Conservation (phyloP, 78 protist species). For the Dictyostelium intermedium region DNA sequence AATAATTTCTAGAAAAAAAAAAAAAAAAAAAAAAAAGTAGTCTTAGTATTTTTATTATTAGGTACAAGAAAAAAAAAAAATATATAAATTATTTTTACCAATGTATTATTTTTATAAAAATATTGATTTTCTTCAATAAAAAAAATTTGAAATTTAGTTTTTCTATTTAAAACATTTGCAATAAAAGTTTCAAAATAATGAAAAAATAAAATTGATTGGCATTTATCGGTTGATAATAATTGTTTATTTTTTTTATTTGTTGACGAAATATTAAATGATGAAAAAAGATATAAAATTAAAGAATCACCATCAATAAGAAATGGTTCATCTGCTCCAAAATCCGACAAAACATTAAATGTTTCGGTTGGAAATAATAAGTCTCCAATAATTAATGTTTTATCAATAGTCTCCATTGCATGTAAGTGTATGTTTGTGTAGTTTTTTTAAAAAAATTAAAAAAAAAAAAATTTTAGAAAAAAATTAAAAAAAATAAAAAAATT, state of each 20-base stretch:
- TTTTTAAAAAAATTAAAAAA: no score
- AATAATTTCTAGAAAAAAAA: neutral
- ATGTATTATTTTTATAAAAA: neutral
- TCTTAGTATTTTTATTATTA: neutral
- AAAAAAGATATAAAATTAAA: neutral
- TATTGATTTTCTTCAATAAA: conserved; percentile 4
- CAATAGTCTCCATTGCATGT: neutral
- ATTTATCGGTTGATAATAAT: neutral
- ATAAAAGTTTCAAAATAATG: conserved; percentile 23
- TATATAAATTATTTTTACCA: no score
- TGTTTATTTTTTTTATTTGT: neutral
- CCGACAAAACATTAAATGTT: neutral
- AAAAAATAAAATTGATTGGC: conserved; percentile 6
- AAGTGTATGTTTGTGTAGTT: neutral
- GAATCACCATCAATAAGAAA: conserved; percentile 53
- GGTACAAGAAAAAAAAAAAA: neutral
- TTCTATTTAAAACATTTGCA: neutral
- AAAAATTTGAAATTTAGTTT: neutral
- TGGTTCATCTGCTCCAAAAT: conserved; percentile 25
- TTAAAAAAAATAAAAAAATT: no score
- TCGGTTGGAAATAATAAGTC: neutral
- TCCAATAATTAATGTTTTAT: neutral
- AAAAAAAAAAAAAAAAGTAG: neutral
- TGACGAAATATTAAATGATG: neutral
- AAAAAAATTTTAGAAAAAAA: neutral